Conservation (phyloP, 768 basidiomycete species). For the Tylopilus sp. region DNA sequence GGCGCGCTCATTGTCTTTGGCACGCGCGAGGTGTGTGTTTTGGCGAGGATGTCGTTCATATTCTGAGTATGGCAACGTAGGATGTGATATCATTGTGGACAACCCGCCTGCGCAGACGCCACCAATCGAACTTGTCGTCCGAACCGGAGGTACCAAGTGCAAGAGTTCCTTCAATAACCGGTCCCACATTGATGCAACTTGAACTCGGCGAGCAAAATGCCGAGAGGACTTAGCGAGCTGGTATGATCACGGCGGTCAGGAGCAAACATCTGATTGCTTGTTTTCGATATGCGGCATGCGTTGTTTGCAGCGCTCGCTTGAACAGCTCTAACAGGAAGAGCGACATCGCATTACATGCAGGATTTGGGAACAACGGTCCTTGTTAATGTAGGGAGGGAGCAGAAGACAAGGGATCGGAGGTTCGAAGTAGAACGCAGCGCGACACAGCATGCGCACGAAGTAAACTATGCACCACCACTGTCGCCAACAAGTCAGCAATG, state of each 20-base stretch:
- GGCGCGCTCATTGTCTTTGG: constrained; percentile 48
- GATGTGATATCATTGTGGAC: constrained; percentile 38
- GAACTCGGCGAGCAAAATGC: neutral
- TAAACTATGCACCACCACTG: constrained; percentile 73
- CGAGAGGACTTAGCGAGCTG: neutral
- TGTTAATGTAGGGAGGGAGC: constrained; percentile 14
- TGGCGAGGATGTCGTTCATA: neutral
- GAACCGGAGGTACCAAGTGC: constrained; percentile 24
- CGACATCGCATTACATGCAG: neutral
- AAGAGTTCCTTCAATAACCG: constrained; percentile 16
- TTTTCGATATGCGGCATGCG: constrained; percentile 2
- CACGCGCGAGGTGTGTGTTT: constrained; percentile 40
- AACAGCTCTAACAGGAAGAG: neutral
- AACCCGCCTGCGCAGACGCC: constrained; percentile 2
- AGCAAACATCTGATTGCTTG: neutral
- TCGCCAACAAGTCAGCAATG: constrained; percentile 24
- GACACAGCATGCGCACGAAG: constrained; percentile 14
- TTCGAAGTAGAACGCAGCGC: constrained; percentile 8
- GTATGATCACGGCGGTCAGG: constrained; percentile 11
- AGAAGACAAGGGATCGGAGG: constrained; percentile 18
- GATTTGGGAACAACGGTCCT: constrained; percentile 1
- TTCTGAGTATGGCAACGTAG: constrained; percentile 22
- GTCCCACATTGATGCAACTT: constrained; percentile 2
- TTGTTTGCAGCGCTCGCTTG: constrained; percentile 1
- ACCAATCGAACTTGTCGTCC: constrained; percentile 6